Conservation (phyloP, 495 filamentous ascomycete genomes). For the Immersiella caudata region DNA sequence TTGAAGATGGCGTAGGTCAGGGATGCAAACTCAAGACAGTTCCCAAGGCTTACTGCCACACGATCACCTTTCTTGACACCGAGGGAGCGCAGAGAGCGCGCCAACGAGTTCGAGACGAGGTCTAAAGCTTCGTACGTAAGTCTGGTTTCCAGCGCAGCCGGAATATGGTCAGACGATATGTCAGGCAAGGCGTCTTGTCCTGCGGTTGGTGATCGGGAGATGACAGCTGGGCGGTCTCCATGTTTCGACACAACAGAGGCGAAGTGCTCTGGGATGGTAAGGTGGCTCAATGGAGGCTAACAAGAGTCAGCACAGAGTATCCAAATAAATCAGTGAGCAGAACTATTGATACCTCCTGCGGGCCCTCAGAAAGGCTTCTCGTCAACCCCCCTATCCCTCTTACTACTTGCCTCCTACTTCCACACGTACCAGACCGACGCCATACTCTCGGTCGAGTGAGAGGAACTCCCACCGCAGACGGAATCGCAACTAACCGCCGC, state of each 20-base stretch:
- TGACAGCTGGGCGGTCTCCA: constrained; percentile 72
- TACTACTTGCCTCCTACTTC: not conserved
- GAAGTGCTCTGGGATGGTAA: constrained; percentile 83
- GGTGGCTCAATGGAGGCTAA: constrained; percentile 33
- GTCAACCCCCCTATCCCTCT: constrained; percentile 24
- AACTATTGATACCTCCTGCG: constrained; percentile 25
- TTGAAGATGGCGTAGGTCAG: constrained; percentile 90
- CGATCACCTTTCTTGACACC: constrained; percentile 85
- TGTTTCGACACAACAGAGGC: constrained; percentile 64
- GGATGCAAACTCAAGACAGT: constrained; percentile 78
- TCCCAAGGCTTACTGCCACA: constrained; percentile 84
- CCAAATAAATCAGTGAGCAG: not conserved
- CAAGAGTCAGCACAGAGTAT: not conserved
- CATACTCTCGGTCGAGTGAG: not conserved
- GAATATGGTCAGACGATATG: constrained; percentile 18
- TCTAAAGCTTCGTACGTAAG: constrained; percentile 78
- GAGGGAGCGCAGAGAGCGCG: constrained; percentile 68
- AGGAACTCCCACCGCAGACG: not conserved
- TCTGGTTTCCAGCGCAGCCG: constrained; percentile 44
- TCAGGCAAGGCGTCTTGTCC: constrained; percentile 19
- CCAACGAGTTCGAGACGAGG: constrained; percentile 72
- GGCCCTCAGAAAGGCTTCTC: constrained; percentile 28
- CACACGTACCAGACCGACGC: not conserved
- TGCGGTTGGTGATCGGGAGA: constrained; percentile 43
- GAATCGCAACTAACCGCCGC: not conserved